Base-by-base conservation (phyloP, 2,329 filamentous ascomycete genomes). In the Massarina eburnea region DNA sequence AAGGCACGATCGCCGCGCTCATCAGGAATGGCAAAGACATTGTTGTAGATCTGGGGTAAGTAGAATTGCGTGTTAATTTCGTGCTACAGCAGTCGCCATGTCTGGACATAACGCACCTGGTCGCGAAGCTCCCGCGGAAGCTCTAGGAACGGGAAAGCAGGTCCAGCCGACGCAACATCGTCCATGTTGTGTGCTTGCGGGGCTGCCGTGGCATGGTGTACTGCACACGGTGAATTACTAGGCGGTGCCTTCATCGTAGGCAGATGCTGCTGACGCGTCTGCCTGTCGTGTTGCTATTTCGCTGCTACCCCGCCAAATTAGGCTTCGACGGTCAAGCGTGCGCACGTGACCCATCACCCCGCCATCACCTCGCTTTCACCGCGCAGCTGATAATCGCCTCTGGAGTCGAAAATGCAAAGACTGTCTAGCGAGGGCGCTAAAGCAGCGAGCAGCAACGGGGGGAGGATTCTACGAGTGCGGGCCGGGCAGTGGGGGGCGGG, bases 61-160 rank as follows among this genome's bases (percentile, higher is more conserved):
- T 4, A 26, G 35, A 34, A 34, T 20, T 14, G 27, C 6, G n/a
- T 30, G 37, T 48, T 19, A 48, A 41, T 20, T 22, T 43, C 34
- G 24, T 40, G 21, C 17, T 35, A 21, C n/a, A 19, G 8, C 2
- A 8, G 4, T 34, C 18, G 6, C 18, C 15, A 36, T 21, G 34
- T 33, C 21, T 36, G 41, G 37, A 17, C 21, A 41, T n/a, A 21
- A 49, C 49, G 15, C 49, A 64, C 64, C 51, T 65, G 58, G 48
- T 71, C 65, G n/a, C 68, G 63, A 19, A 71, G 57, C 49, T 71
- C 68, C 34, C 64, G 57, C 10, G 68, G 68, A 10, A 71, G 56
- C 7, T 46, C 39, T 10, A 70, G 52, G 39, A 71, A 67, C 7
- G 63, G 59, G 38, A 64, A 66, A 21, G 51, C 17, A 15, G 48